Conservation (phyloP, 2,329 filamentous ascomycete species). For the Phialophora chinensis region DNA sequence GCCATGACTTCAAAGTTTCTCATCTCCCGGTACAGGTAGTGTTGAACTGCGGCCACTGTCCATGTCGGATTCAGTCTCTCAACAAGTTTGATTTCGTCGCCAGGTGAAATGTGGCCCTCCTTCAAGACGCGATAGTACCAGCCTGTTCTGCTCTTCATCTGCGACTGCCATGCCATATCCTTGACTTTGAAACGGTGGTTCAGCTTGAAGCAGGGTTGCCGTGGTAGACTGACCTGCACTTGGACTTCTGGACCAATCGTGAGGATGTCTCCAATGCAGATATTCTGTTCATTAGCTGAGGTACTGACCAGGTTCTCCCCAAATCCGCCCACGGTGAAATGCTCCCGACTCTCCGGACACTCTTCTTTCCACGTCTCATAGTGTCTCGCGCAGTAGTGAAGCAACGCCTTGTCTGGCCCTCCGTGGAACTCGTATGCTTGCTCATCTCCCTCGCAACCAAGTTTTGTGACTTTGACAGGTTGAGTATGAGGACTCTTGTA, state of each 20-base stretch:
- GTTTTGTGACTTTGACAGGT: slow-evolving; percentile 15
- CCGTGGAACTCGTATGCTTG: slow-evolving; percentile 68
- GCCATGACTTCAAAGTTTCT: slow-evolving; percentile 17
- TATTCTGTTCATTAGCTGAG: slow-evolving; percentile 66
- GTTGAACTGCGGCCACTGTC: slow-evolving; percentile 14
- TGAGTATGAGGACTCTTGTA: slow-evolving; percentile 18
- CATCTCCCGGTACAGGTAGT: slow-evolving; percentile 16
- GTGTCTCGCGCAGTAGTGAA: slow-evolving; percentile 65
- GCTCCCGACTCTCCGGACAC: slow-evolving; percentile 57
- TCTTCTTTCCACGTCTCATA: slow-evolving; percentile 62
- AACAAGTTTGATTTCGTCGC: slow-evolving; percentile 16
- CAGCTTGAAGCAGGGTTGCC: slow-evolving; percentile 71
- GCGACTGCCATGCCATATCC: slow-evolving; percentile 65
- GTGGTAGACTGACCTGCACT: slow-evolving; percentile 65
- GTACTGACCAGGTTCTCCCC: slow-evolving; percentile 68
- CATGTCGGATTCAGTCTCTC: slow-evolving; percentile 13
- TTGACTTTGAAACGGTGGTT: slow-evolving; percentile 70
- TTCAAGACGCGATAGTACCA: slow-evolving; percentile 52
- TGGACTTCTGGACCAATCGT: slow-evolving; percentile 54
- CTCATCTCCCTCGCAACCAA: slow-evolving; percentile 65
- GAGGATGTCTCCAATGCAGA: slow-evolving; percentile 69
- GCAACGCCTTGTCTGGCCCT: slow-evolving; percentile 67
- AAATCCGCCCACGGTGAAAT: slow-evolving; percentile 65
- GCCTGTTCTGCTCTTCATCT: slow-evolving; percentile 63
- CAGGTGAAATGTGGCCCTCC: slow-evolving; percentile 12